Conservation (phyloP, 164 flowering plant species). For the Platanus orientalis region DNA sequence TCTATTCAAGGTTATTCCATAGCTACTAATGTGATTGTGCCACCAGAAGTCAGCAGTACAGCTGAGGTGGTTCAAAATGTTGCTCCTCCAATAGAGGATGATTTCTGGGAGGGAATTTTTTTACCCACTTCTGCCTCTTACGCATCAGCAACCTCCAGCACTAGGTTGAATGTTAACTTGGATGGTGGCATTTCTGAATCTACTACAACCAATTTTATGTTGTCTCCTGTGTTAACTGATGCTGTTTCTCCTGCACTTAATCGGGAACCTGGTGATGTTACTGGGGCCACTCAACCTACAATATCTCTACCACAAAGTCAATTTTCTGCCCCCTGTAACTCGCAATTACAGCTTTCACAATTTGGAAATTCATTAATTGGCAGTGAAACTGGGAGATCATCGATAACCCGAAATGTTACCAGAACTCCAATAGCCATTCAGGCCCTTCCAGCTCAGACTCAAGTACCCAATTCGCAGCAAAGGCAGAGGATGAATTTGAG, state of each 20-base stretch:
- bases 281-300: conserved; percentile 14
- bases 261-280: conserved; percentile 26
- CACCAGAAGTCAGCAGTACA: conserved; percentile 15
- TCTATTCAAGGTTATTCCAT: conserved; percentile 11
- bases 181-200: conserved; percentile 16
- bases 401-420: conserved; percentile 26
- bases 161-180: conserved; percentile 10
- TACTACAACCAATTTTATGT: conserved; percentile 11
- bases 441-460: conserved; percentile 57
- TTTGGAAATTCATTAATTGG: conserved; percentile 16
- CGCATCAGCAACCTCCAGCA: conserved; percentile 11
- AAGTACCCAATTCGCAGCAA: conserved; percentile 21
- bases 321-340: conserved; percentile 17
- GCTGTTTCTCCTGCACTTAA: conserved; percentile 36
- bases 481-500: conserved; percentile 21
- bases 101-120: conserved; percentile 33
- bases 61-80: conserved; percentile 22
- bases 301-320: conserved; percentile 22
- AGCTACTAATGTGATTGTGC: conserved; percentile 5
- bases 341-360: conserved; percentile 36
- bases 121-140: conserved; percentile 10
- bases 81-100: conserved; percentile 21
- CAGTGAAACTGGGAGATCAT: conserved; percentile 34
- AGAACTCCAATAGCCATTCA: conserved; percentile 57
- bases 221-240: conserved; percentile 40